Conservation (phyloP, 768 basidiomycete species). For the Leccinum pellstonianum region DNA sequence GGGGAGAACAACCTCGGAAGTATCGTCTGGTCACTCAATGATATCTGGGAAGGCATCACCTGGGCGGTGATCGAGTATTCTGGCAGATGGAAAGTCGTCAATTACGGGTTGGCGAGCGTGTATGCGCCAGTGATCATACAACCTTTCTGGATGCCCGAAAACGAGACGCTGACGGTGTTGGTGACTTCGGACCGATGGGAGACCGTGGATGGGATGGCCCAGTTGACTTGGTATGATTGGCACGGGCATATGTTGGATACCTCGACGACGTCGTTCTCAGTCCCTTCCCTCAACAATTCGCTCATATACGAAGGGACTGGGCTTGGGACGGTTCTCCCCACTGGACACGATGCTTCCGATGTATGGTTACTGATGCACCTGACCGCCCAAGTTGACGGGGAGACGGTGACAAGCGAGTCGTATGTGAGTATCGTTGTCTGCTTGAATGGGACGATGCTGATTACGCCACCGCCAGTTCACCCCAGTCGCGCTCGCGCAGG, state of each 20-base stretch:
- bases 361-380: conserved; percentile 53
- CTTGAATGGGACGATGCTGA: neutral
- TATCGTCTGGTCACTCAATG: too few relatives aligned
- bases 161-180: too few relatives aligned
- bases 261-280: conserved; percentile 38
- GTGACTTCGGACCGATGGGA: too few relatives aligned
- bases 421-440: conserved; percentile 17
- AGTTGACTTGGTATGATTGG: conserved; percentile 11
- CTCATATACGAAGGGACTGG: conserved; percentile 41
- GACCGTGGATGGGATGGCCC: too few relatives aligned
- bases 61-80: too few relatives aligned
- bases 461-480: conserved; percentile 43
- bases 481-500: conserved; percentile 43
- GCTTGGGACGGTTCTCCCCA: conserved; percentile 42
- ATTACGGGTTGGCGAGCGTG: too few relatives aligned
- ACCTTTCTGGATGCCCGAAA: too few relatives aligned
- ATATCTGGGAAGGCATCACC: too few relatives aligned
- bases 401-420: conserved; percentile 49
- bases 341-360: conserved; percentile 21
- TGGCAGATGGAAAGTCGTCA: too few relatives aligned
- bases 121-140: too few relatives aligned
- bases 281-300: conserved; percentile 28
- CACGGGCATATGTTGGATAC: conserved; percentile 40
- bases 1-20: too few relatives aligned
- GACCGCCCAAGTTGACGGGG: conserved; percentile 42